These are phyloP conservation scores for Trametes maxima DNA, from an alignment of 768 basidiomycete species.

Conservation along the genomic window DNA sequence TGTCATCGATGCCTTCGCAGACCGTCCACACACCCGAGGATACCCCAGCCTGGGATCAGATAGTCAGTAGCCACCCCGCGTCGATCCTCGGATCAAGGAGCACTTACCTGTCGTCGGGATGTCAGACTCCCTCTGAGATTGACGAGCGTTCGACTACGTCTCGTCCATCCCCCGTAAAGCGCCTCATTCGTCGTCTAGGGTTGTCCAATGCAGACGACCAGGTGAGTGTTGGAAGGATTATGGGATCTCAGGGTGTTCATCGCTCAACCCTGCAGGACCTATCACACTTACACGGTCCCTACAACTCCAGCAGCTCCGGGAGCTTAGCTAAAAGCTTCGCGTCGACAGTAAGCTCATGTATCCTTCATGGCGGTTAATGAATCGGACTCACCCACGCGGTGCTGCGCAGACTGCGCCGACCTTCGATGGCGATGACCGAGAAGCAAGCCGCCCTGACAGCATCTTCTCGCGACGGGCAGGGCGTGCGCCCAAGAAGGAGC, in stretches of 20 bases:
- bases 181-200: conserved; percentile 2
- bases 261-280: not conserved
- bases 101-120: not conserved
- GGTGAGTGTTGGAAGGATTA: not conserved
- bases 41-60: not conserved
- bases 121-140: not conserved
- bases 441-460: not conserved
- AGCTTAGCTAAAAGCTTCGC: conserved; percentile 1
- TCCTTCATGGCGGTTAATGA: not conserved
- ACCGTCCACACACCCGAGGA: not conserved
- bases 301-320: not conserved
- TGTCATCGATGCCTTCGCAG: not conserved
- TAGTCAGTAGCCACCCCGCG: not conserved
- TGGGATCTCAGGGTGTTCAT: not conserved
- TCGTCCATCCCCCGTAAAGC: not conserved
- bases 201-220: not conserved
- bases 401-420: not conserved
- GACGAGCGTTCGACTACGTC: not conserved
- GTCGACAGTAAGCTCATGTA: not conserved
- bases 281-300: not conserved
- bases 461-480: not conserved
- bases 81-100: not conserved
- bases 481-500: not conserved
- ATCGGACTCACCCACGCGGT: not conserved
- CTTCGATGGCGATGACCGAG: not conserved